Evolutionary conservation across 2,329 filamentous ascomycete species (phyloP).

Genomic region (Pseudogymnoascus sp.): DNA sequence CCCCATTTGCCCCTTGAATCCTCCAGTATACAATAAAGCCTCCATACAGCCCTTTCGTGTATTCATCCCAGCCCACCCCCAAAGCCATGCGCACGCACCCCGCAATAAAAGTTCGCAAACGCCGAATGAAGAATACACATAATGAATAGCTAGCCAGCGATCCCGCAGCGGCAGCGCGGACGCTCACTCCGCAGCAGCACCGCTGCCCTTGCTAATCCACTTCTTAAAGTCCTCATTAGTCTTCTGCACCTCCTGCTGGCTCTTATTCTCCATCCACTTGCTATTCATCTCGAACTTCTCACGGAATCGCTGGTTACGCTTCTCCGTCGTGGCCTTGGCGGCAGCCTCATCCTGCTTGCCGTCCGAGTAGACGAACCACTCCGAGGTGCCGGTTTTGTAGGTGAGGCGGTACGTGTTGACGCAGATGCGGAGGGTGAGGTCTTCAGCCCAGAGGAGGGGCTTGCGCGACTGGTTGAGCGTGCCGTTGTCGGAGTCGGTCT

Average conservation of each 20-base stretch:
- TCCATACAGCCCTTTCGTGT: constrained; percentile 2
- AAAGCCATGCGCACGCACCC: neutral
- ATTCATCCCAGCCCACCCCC: neutral
- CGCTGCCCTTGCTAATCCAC: constrained; percentile 34
- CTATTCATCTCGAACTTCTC: constrained; percentile 47
- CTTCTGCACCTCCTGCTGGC: constrained; percentile 41
- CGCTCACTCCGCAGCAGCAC: neutral
- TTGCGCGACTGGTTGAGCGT: constrained; percentile 46
- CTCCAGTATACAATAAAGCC: neutral
- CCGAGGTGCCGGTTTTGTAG: constrained; percentile 63
- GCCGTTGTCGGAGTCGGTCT: constrained; percentile 55
- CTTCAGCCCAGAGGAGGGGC: constrained; percentile 56
- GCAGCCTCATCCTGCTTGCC: constrained; percentile 32
- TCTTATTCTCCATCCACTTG: constrained; percentile 37
- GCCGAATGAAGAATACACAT: neutral
- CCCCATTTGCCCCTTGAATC: neutral
- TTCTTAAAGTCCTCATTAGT: constrained; percentile 39
- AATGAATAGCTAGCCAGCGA: neutral
- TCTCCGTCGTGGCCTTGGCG: constrained; percentile 28
- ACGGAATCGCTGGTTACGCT: constrained; percentile 39
- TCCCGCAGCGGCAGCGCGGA: too few relatives aligned
- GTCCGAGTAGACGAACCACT: constrained; percentile 58
- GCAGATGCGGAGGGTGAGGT: constrained; percentile 65
- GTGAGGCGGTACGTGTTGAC: constrained; percentile 72
- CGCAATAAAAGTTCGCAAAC: neutral